Evolutionary conservation across 1,284 basidiomycete species (phyloP).

Genomic region (Heterobasidion annosum): DNA sequence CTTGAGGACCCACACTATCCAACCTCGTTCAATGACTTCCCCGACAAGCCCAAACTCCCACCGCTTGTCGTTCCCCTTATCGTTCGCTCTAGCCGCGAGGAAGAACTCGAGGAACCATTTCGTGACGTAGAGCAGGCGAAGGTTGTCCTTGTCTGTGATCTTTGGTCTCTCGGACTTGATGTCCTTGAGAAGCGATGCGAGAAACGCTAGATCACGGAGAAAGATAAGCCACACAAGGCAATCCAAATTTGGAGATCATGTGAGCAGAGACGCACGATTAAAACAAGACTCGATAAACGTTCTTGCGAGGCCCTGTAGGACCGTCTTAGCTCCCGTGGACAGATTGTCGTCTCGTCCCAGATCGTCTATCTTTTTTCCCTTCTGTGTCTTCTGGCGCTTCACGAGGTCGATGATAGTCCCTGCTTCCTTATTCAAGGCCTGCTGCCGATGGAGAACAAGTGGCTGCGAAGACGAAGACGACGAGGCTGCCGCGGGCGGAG

Average conservation of each 20-base stretch:
- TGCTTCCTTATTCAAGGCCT: slow-evolving; percentile 68
- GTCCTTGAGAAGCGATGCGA: slow-evolving; percentile 80
- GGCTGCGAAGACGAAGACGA: slow-evolving; percentile 29
- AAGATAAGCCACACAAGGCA: not conserved
- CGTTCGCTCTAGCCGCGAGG: slow-evolving; percentile 43
- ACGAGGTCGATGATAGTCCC: slow-evolving; percentile 68
- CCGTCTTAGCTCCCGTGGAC: slow-evolving; percentile 58
- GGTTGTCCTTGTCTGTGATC: slow-evolving; percentile 84
- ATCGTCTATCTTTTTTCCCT: slow-evolving; percentile 64
- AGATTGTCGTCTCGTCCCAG: slow-evolving; percentile 67
- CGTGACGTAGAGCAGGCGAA: slow-evolving; percentile 74
- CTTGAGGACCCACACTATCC: slow-evolving; percentile 82
- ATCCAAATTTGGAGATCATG: not conserved
- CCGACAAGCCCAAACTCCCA: slow-evolving; percentile 74
- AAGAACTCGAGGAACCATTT: slow-evolving; percentile 92
- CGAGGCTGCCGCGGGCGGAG: not conserved
- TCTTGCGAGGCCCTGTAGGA: slow-evolving; percentile 60
- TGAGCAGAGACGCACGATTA: slow-evolving; percentile 54
- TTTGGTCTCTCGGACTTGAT: slow-evolving; percentile 87
- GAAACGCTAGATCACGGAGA: slow-evolving; percentile 50
- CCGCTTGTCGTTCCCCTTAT: slow-evolving; percentile 23
- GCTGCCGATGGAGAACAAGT: slow-evolving; percentile 76
- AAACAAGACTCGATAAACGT: slow-evolving; percentile 78
- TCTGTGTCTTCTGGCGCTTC: slow-evolving; percentile 60
- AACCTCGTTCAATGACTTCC: slow-evolving; percentile 77